Evolutionary conservation across 2,329 filamentous ascomycete species (phyloP), one percentile per base, ranked within the genome.

Genomic region (Sarocladiaceae sp.): DNA sequence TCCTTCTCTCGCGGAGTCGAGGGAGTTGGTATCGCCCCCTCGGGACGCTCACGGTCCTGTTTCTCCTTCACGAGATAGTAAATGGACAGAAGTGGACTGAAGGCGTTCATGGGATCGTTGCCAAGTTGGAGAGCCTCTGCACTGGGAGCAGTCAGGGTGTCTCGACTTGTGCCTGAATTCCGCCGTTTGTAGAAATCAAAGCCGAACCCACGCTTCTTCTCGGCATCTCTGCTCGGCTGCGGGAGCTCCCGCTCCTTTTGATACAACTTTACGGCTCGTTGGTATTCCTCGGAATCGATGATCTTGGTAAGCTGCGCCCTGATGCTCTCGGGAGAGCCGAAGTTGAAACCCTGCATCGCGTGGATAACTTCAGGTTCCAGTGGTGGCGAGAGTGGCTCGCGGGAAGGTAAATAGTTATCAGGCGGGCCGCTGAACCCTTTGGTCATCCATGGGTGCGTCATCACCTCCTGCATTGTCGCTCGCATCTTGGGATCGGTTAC

Each of bases 51-150:
- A 27, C 88, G 81, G 41, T 94, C 88, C 51, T 88, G 80, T 67
- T 97, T 97, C 68, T 98, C 93, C 53, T 81, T 83, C n/a, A 95
- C 93, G 3, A 98, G 76, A 57, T 95, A 95, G 64, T 98, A 98
- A 12, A 98, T 83, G 1, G 93, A 97, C 6, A 97, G 73, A 12
- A 97, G 71, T 6, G 93, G 93, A 55, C 86, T 91, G 61, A 87
- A 98, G 3, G 93, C 93, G 61, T 97, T 97, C 47, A 95, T 69
- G 1, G 93, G 90, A 57, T 98, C 93, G 46, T 78, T 79, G 10
- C 89, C 89, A 26, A 91, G 68, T 51, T 88, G 82, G 15, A 97
- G 73, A 3, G 85, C 86, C 61, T 98, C 93, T 1, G 82, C 79
- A 43, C 91, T 97, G n/a, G 87, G 83, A 1, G 82, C 83, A 4